Evolutionary conservation across 2,329 filamentous ascomycete species (phyloP), one percentile per base, ranked within the genome.

Genomic region (Penicillium thymicola): DNA sequence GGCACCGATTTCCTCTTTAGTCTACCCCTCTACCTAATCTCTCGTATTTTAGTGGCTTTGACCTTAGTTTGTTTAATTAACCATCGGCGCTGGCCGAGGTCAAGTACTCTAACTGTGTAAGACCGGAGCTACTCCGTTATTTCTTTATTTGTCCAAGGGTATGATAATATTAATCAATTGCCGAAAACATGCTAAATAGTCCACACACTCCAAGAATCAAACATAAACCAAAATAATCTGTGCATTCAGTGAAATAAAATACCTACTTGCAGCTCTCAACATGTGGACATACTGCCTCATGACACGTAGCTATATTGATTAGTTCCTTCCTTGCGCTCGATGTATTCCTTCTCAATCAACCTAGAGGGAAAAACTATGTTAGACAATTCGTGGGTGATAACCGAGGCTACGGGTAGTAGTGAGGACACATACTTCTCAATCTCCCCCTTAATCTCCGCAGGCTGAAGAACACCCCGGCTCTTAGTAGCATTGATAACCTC

Each of bases 401-500:
- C 21, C 28, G 2, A 14, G 8, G 7, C 2, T 1, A 25, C 21
- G 14, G 16, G 8, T 11, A 34, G 28, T n/a, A 25, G 23, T 10
- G 10, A 45, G 18, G 10, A 41, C 27, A 82, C 88, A 69, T 76
- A 92, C 86, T 90, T 92, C 75, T 97, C 94, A 74, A 99, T 97
- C 73, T 97, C 95, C 78, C 89, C 88, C 85, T 99, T 99, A 64
- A 99, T 97, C 61, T 94, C 91, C 2, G 81, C 81, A 40, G 92
- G 84, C 69, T 96, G 92, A 57, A 99, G 80, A 18, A 90, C 90
- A 14, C 94, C 95, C 53, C 94, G 82, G 64, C 84, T 90, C 79
- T 88, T 90, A 2, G 93, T 99, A 70, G 93, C 86, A 66, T 88
- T 89, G 70, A 99, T 97, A 18, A 96, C 92, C 78, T 97, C 92